A percentile compares a stretch with the other conserved stretches of the same genome.
phyloP scores from a whole-genome alignment of 78 protist genomes.

The Dictyostelium brefeldianum region DNA sequence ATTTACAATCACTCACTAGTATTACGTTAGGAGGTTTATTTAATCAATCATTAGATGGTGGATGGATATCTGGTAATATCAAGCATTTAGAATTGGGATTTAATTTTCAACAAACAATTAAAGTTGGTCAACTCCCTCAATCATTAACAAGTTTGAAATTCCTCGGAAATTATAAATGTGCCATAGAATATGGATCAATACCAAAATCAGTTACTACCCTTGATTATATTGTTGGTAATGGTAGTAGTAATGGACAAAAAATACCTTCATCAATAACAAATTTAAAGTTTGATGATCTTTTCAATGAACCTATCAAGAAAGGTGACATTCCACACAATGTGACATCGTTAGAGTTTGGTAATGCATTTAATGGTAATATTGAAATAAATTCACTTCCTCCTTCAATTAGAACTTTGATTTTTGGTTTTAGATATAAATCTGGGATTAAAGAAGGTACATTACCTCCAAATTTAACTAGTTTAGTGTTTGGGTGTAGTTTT shows the following conservation, averaged over 20 bases:
- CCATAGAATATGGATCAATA: not conserved
- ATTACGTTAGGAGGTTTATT: not conserved
- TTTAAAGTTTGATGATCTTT: not conserved
- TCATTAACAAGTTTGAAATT: not conserved
- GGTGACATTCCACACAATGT: not conserved
- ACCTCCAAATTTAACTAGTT: too few species aligned
- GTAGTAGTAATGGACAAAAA: too few species aligned
- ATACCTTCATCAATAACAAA: not conserved
- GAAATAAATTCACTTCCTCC: not conserved
- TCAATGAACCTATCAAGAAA: not conserved
- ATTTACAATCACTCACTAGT: too few species aligned
- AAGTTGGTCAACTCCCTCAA: not conserved
- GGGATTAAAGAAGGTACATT: too few species aligned
- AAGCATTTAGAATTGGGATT: not conserved
- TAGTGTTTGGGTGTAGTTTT: too few species aligned
- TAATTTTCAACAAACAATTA: not conserved
- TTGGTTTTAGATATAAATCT: too few species aligned
- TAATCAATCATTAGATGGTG: not conserved
- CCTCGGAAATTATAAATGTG: not conserved
- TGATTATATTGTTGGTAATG: not conserved
- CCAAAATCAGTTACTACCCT: not conserved
- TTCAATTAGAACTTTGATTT: not conserved
- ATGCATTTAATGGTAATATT: not conserved
- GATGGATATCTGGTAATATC: not conserved
- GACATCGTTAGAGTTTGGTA: not conserved